Evolutionary conservation across 164 flowering plant genomes (phyloP).

Genomic region (Hamamelis virginiana): DNA sequence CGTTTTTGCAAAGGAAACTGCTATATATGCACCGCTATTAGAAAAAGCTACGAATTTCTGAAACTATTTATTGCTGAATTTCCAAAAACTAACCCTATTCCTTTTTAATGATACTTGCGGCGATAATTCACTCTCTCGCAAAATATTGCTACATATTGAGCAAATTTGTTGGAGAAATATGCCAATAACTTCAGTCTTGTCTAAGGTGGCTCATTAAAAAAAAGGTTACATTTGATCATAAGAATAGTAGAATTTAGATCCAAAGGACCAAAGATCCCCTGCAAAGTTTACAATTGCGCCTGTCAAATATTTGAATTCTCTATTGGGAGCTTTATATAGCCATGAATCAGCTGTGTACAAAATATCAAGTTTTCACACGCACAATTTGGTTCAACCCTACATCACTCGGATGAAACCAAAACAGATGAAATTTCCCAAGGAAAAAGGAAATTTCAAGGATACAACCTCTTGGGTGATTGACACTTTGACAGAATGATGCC

Average conservation of each 20-base stretch:
- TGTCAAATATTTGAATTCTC: neutral
- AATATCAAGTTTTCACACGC: neutral
- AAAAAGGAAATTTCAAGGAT: neutral
- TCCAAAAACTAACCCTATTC: no score
- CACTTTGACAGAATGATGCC: neutral
- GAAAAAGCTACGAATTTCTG: no score
- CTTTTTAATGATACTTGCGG: no score
- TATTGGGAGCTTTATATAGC: neutral
- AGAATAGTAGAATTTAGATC: no score
- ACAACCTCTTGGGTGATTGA: neutral
- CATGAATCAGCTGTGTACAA: neutral
- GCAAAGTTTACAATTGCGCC: neutral
- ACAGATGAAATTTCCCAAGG: neutral
- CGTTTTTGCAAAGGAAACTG: no score
- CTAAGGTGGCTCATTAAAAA: no score
- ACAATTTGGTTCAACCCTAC: neutral
- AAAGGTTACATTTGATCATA: neutral
- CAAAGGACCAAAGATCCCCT: neutral
- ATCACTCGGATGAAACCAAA: neutral
- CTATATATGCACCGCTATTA: no score
- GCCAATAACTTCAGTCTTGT: no score
- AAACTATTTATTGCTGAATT: no score
- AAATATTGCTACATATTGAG: no score
- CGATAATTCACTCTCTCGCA: no score
- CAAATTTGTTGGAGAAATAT: no score